A percentile compares a stretch with the other conserved stretches of the same genome.
Conservation (phyloP, 148 eudicot genomes). For the Cornus florida region DNA sequence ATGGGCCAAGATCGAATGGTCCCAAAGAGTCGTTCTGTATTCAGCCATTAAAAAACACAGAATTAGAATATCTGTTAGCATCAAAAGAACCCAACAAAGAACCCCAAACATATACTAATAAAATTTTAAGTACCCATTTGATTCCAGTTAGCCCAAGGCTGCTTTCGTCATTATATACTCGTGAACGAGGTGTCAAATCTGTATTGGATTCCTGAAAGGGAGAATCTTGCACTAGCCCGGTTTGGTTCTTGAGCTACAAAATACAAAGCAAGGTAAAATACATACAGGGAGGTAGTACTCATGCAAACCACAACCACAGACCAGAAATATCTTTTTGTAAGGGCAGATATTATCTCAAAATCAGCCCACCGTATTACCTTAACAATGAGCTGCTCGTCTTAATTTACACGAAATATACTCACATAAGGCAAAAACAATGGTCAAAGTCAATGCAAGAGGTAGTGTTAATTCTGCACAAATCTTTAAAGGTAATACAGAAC, state of each 20-base stretch:
- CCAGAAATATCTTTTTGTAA: background rate
- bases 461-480: too few species aligned
- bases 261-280: background rate
- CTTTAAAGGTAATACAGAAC: too few species aligned
- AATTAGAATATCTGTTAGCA: background rate
- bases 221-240: conserved; percentile 18
- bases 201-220: conserved; percentile 43
- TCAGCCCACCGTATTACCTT: background rate
- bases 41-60: background rate
- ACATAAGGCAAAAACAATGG: background rate
- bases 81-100: background rate
- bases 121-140: conserved; percentile 44
- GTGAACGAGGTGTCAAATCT: conserved; percentile 30
- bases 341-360: background rate
- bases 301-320: background rate
- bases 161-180: conserved; percentile 35
- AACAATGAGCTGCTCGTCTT: background rate
- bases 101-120: background rate
- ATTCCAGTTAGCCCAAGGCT: conserved; percentile 57
- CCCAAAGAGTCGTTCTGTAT: conserved; percentile 65
- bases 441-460: background rate
- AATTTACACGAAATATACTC: background rate
- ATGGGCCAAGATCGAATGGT: conserved; percentile 52
- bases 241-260: conserved; percentile 29
- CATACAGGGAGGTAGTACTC: background rate